These are phyloP conservation scores for Fomitopsis pinicola DNA, from an alignment of 1,284 basidiomycete genomes.

Conservation along the genomic window DNA sequence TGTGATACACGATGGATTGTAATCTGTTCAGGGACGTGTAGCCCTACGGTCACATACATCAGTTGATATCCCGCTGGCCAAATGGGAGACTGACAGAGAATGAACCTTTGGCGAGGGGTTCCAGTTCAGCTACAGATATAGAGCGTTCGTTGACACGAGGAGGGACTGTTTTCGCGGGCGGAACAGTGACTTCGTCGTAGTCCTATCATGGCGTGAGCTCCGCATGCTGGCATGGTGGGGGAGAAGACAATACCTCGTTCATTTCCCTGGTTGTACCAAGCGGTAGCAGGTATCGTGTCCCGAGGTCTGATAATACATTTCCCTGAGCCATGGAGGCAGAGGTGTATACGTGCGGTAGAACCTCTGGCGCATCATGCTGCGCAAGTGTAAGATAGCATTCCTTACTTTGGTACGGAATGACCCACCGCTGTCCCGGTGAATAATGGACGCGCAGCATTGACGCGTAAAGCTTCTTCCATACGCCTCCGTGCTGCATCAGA, in stretches of 20 bases:
- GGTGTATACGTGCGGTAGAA: constrained; percentile 90
- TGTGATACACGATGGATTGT: constrained; percentile 93
- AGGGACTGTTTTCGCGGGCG: constrained; percentile 81
- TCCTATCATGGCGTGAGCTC: constrained; percentile 32
- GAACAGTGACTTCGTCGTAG: constrained; percentile 85
- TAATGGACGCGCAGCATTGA: constrained; percentile 66
- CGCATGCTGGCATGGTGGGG: neutral
- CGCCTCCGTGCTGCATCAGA: constrained; percentile 56
- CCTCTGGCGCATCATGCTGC: constrained; percentile 52
- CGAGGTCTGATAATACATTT: constrained; percentile 68
- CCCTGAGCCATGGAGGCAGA: constrained; percentile 58
- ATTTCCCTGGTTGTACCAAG: constrained; percentile 74
- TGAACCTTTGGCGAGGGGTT: constrained; percentile 78
- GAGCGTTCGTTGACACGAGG: constrained; percentile 72
- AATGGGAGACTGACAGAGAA: constrained; percentile 64
- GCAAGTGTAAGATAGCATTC: neutral
- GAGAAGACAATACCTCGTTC: constrained; percentile 48
- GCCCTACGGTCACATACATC: constrained; percentile 43
- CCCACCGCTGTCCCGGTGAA: constrained; percentile 56
- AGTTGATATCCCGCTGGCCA: neutral
- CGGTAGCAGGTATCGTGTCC: constrained; percentile 81
- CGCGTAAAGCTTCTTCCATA: constrained; percentile 61
- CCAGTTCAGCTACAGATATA: constrained; percentile 73
- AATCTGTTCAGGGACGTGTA: constrained; percentile 90
- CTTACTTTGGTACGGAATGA: constrained; percentile 9